A percentile compares a stretch with the other conserved stretches of the same genome.
Conservation (phyloP, 352 stramenopile species). For the Globisporangium lucens region DNA sequence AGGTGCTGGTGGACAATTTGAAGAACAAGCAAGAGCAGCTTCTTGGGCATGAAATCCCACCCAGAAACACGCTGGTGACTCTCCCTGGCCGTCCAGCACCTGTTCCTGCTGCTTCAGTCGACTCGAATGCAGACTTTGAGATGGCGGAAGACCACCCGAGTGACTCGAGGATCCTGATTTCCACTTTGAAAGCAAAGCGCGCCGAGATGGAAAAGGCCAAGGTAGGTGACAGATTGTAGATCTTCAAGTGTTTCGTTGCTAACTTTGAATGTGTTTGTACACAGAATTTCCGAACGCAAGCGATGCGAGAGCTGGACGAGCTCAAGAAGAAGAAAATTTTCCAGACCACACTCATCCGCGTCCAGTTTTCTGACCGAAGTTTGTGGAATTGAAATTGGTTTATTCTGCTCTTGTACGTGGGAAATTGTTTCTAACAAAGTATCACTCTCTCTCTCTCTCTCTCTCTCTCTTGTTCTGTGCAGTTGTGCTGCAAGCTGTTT, state of each 20-base stretch:
- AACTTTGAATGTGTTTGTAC: background rate
- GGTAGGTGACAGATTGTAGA: slow-evolving; percentile 20
- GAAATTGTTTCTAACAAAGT: background rate
- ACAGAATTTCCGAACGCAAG: slow-evolving; percentile 82
- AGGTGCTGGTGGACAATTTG: slow-evolving; percentile 70
- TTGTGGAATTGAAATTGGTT: background rate
- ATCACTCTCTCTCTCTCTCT: too few species aligned
- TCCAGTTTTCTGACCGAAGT: slow-evolving; percentile 87
- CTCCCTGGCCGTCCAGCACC: slow-evolving; percentile 29
- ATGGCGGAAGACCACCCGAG: slow-evolving; percentile 33
- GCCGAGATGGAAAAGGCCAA: slow-evolving; percentile 77
- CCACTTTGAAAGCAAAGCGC: slow-evolving; percentile 68
- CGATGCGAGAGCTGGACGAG: slow-evolving; percentile 86
- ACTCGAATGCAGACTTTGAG: background rate
- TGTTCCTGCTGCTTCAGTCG: background rate
- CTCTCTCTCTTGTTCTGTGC: background rate
- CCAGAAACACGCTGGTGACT: slow-evolving; percentile 60
- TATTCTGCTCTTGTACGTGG: background rate
- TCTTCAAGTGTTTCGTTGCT: background rate
- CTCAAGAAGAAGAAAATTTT: slow-evolving; percentile 83
- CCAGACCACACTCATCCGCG: slow-evolving; percentile 66
- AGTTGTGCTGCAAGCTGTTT: slow-evolving; percentile 80
- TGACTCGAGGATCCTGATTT: slow-evolving; percentile 69
- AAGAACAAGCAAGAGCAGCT: slow-evolving; percentile 79
- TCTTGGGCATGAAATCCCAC: slow-evolving; percentile 49